phyloP scores from a whole-genome alignment of 495 filamentous ascomycete species.

The Hypoxylon crocopeplum region DNA sequence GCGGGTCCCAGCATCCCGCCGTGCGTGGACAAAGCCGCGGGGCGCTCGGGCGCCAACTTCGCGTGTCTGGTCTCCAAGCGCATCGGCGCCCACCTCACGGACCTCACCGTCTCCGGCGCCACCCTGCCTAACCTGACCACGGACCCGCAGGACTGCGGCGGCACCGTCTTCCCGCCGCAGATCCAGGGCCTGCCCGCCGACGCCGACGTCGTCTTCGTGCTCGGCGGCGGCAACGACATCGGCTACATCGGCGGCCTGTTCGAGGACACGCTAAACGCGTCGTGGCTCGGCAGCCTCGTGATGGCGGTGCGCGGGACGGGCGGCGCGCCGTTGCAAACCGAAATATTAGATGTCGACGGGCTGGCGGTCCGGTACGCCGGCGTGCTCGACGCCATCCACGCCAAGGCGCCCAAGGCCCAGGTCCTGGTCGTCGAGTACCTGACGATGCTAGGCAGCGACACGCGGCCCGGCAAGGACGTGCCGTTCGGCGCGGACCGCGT shows the following conservation, averaged over 20 bases:
- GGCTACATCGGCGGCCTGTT: constrained; percentile 52
- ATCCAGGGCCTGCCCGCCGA: constrained; percentile 44
- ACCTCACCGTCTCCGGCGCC: constrained; percentile 53
- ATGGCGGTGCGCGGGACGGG: constrained; percentile 18
- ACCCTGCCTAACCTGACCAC: constrained; percentile 50
- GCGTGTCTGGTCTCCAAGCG: constrained; percentile 46
- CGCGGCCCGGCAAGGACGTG: constrained; percentile 42
- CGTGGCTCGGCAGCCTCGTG: constrained; percentile 23
- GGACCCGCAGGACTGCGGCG: constrained; percentile 43
- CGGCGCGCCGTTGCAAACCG: constrained; percentile 12
- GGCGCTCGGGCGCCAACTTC: constrained; percentile 52
- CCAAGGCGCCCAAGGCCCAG: constrained; percentile 42
- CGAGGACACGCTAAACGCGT: constrained; percentile 37
- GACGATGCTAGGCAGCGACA: constrained; percentile 47
- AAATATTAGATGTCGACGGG: constrained; percentile 29
- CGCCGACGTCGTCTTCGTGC: constrained; percentile 50
- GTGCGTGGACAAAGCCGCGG: constrained; percentile 39
- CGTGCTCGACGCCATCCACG: constrained; percentile 49
- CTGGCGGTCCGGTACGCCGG: constrained; percentile 41
- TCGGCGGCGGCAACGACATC: constrained; percentile 55
- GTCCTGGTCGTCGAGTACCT: constrained; percentile 55
- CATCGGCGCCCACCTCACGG: constrained; percentile 43
- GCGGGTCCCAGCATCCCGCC: constrained; percentile 54
- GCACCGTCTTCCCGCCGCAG: constrained; percentile 46
- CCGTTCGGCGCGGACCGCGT: constrained; percentile 45